Base-by-base conservation (phyloP, 495 filamentous ascomycete genomes). In the Neurospora pannonica region DNA sequence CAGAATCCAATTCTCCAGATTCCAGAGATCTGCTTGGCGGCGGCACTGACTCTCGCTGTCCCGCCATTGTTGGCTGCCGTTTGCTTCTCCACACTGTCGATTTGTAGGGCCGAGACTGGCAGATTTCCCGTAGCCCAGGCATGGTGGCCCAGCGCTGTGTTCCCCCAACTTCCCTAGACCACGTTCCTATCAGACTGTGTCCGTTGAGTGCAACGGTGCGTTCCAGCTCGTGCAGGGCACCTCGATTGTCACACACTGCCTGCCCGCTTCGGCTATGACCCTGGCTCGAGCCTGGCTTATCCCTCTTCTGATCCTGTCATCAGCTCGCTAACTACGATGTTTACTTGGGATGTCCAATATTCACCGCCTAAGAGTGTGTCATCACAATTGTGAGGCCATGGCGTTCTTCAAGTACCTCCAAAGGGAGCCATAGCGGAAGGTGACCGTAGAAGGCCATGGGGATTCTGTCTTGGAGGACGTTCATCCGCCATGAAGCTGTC, bases 21-120 rank as follows among this genome's bases (percentile, higher is more conserved):
- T 67, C 54, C 28, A 67, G 31, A 72, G 62, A 19, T 28, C 62
- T 67, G 43, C 48, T 70, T 72, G 74, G 38, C 74, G 71, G 38
- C 77, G 60, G 31, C 67, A 74, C 48, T 74, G 36, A 42, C 36
- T 40, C 38, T 42, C 21, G 42, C 67, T 15, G 24, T 73, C 67
- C 74, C 60, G 36, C 31, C 73, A 73, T 39, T 24, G 38, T 70
- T 70, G 71, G 71, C 38, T 73, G 31, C 67, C 42, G 38, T 70
- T 48, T 60, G 48, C 21, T 28, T 28, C 48, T 31, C 21, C 48
- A 60, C 48, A 60, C 21, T 60, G 24, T 67, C 28, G 28, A 67
- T 67, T 34, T 67, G 54, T 67, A 34, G 54, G 54, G 54, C 54
- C 54, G 15, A 67, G 54, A 67, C 54, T 31, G 54, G 24, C 54